phyloP scores from a whole-genome alignment of 805 yeast species.

The Yarrowia sp. region DNA sequence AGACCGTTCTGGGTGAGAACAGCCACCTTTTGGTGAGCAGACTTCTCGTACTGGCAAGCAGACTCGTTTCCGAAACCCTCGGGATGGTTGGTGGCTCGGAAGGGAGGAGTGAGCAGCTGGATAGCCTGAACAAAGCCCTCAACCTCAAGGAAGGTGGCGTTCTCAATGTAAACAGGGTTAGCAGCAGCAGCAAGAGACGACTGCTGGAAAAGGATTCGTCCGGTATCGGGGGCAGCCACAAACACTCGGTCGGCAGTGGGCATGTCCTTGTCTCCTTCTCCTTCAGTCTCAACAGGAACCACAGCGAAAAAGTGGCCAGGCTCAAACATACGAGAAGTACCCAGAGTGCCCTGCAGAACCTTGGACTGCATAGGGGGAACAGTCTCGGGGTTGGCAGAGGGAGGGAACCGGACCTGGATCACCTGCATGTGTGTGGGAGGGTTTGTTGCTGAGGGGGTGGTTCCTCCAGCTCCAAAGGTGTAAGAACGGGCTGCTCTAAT shows the following conservation, averaged over 20 bases:
- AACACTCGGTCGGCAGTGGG: conserved; percentile 50
- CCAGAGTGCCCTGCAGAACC: conserved; percentile 53
- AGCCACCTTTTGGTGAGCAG: conserved; percentile 65
- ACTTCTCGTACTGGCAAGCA: conserved; percentile 76
- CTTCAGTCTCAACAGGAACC: conserved; percentile 37
- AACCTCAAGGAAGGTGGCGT: conserved; percentile 68
- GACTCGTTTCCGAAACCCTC: conserved; percentile 80
- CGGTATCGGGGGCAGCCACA: conserved; percentile 81
- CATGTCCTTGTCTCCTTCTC: conserved; percentile 32
- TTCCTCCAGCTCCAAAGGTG: conserved; percentile 30
- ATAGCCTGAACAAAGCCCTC: conserved; percentile 68
- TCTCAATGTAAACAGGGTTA: conserved; percentile 57
- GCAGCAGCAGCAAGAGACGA: conserved; percentile 39
- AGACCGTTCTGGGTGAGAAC: conserved; percentile 78
- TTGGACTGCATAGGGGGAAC: conserved; percentile 29
- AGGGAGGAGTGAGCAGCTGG: conserved; percentile 64
- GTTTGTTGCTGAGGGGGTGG: conserved; percentile 7
- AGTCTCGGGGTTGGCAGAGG: conserved; percentile 34
- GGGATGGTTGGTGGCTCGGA: conserved; percentile 71
- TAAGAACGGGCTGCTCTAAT: conserved; percentile 48
- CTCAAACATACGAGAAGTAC: conserved; percentile 61
- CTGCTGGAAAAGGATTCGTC: conserved; percentile 61
- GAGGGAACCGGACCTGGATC: conserved; percentile 47
- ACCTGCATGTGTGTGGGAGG: conserved; percentile 43
- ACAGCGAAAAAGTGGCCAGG: conserved; percentile 87